A percentile compares a stretch with the other conserved stretches of the same genome.
These are phyloP conservation scores for Wickerhamomyces sp. DNA, from an alignment of 1,139 yeast genomes.

Conservation along the genomic window DNA sequence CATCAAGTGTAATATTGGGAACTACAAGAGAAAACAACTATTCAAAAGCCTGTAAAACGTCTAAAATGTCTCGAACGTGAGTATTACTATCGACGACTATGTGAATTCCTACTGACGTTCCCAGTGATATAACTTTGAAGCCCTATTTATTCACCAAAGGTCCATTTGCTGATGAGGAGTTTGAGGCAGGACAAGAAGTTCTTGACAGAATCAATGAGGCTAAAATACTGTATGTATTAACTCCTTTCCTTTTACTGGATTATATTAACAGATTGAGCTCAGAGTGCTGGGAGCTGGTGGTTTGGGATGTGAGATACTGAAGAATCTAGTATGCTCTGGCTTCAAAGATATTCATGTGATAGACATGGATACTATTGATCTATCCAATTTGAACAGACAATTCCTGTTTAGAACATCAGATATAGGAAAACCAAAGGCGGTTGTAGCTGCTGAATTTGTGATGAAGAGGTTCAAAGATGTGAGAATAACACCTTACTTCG, in stretches of 20 bases:
- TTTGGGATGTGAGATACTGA: constrained; percentile 87
- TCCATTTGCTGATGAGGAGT: constrained; percentile 34
- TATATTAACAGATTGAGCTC: constrained; percentile 5
- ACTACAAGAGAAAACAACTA: no score
- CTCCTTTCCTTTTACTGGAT: no score
- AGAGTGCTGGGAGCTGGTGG: constrained; percentile 90
- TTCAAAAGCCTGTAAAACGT: no score
- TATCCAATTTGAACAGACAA: constrained; percentile 87
- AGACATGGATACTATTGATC: constrained; percentile 93
- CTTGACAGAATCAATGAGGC: constrained; percentile 25
- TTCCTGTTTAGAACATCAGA: constrained; percentile 72
- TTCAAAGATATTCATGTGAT: constrained; percentile 73
- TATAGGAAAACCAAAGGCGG: constrained; percentile 79
- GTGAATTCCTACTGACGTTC: constrained; percentile 1
- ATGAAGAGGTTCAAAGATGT: constrained; percentile 43
- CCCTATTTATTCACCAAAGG: constrained; percentile 30
- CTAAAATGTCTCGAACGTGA: constrained; percentile 10
- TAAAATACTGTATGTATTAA: constrained; percentile 30
- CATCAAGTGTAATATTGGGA: no score
- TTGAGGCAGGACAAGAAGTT: constrained; percentile 29
- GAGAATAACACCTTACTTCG: constrained; percentile 52
- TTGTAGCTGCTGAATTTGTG: constrained; percentile 67
- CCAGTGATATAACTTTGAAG: constrained; percentile 19
- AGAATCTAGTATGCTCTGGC: constrained; percentile 76
- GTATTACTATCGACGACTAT: neutral